Base-by-base conservation (phyloP, 306 rosid species). In the Pachyrhizus erosus region DNA sequence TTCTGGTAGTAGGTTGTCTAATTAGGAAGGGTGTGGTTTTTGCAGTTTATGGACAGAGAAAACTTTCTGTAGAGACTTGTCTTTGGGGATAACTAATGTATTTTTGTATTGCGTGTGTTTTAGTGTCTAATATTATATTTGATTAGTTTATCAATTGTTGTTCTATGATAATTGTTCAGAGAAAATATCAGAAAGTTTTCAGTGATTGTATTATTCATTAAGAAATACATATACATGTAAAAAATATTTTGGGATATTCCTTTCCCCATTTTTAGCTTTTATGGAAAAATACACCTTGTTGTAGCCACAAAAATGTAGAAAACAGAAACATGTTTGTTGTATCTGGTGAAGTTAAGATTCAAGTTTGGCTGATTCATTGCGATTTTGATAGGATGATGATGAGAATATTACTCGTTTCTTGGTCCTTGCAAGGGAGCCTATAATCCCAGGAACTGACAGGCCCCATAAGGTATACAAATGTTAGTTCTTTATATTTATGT, bases 341-440 rank as follows among this genome's bases (percentile, higher is more conserved):
- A 23, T 57, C 57, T 18, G 58, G 68, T 54, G 52, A 71, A 57
- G 51, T 74, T 15, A 33, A 66, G 43, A 33, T 67, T 73, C 73
- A 75, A 45, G 76, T 77, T 78, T 70, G 80, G 73, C 81, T 80
- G 79, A 75, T 83, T 67, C 80, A 29, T 62, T 79, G 64, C 48
- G 29, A 6, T 80, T 54, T 80, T 87, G 34, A 78, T 87, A 94
- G 97, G 98, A 92, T 80, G 87, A 91, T 29, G 87, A 88, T 4
- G 90, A 86, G 33, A 92, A 90, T 46, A 86, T 94, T 75, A 91
- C 97, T 67, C 97, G 97, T 71, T 94, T 92, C 84, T 85, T 91
- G 83, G 89, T 94, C 75, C 93, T 94, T 39, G 97, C 91, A 29
- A 90, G 98, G 89, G 98, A 94, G 74, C 95, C 97, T 27, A 82